phyloP scores from a whole-genome alignment of 2,329 filamentous ascomycete genomes.

The Diaporthe destruens region DNA sequence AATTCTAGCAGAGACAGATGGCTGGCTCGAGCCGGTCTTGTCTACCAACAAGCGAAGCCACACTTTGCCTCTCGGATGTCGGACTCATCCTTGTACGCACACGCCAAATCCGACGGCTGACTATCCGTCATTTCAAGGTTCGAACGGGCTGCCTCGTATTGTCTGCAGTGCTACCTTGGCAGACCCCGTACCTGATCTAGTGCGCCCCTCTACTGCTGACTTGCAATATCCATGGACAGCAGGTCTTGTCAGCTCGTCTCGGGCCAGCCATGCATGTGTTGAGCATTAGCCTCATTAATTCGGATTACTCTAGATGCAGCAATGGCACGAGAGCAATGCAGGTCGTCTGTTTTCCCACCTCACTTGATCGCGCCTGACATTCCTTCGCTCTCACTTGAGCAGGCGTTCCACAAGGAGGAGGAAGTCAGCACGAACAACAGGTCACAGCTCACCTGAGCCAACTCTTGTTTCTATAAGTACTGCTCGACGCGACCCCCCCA shows the following conservation, averaged over 20 bases:
- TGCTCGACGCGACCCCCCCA: background rate
- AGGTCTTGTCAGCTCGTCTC: background rate
- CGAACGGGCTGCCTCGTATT: conserved; percentile 38
- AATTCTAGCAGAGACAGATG: background rate
- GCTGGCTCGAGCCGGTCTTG: background rate
- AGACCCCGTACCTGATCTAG: conserved; percentile 23
- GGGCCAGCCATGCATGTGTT: conserved; percentile 19
- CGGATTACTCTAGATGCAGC: conserved; percentile 10
- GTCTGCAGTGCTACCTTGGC: conserved; percentile 38
- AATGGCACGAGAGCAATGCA: conserved; percentile 8
- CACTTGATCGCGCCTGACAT: background rate
- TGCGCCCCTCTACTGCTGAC: conserved; percentile 24
- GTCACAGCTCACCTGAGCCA: background rate
- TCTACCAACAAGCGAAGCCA: background rate
- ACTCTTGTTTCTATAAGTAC: background rate
- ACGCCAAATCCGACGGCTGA: conserved; percentile 30
- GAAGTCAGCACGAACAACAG: background rate
- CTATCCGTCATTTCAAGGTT: background rate
- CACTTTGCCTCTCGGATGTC: background rate
- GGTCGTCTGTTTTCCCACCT: background rate
- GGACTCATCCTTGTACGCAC: background rate
- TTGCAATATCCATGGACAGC: background rate
- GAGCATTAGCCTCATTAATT: conserved; percentile 27
- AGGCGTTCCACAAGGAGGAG: background rate
- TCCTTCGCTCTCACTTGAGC: background rate